Percentiles rank a stretch among this genome's conserved stretches.
phyloP scores from a whole-genome alignment of 306 rosid species.

The Vigna reflexopilosa region DNA sequence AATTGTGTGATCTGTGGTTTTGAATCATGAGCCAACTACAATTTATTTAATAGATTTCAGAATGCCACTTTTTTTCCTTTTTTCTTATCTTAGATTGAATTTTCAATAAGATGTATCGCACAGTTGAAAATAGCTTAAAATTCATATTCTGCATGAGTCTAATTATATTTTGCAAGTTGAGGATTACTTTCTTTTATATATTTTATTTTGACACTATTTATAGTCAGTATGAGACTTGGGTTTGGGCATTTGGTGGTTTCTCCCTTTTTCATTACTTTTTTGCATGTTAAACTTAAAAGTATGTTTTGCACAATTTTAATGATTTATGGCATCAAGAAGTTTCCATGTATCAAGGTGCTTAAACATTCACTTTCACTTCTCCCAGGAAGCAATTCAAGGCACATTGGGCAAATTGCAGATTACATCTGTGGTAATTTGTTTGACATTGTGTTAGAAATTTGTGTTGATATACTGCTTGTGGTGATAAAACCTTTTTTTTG shows the following conservation, averaged over 20 bases:
- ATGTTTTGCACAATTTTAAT: not conserved
- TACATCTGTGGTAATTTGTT: constrained; percentile 73
- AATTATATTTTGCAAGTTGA: not conserved
- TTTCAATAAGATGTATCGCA: not conserved
- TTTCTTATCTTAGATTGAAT: not conserved
- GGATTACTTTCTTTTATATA: no score
- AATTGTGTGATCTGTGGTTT: constrained; percentile 13
- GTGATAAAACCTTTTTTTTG: not conserved
- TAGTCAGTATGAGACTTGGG: no score
- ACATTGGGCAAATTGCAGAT: constrained; percentile 66
- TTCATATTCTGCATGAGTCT: not conserved
- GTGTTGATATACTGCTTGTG: constrained; percentile 13
- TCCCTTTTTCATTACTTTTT: constrained; percentile 7
- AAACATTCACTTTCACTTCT: constrained; percentile 24
- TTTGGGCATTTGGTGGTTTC: constrained; percentile 23
- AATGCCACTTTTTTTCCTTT: constrained; percentile 7
- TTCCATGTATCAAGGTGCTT: constrained; percentile 29
- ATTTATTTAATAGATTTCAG: constrained; percentile 18
- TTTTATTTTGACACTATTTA: no score
- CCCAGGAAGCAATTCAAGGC: constrained; percentile 71
- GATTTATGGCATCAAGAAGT: constrained; percentile 28
- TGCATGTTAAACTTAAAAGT: constrained; percentile 2
- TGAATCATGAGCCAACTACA: not conserved
- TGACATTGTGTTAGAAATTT: constrained; percentile 33
- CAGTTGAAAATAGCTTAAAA: not conserved